Evolutionary conservation across 495 filamentous ascomycete species (phyloP).

Genomic region (Penicillium daleae): DNA sequence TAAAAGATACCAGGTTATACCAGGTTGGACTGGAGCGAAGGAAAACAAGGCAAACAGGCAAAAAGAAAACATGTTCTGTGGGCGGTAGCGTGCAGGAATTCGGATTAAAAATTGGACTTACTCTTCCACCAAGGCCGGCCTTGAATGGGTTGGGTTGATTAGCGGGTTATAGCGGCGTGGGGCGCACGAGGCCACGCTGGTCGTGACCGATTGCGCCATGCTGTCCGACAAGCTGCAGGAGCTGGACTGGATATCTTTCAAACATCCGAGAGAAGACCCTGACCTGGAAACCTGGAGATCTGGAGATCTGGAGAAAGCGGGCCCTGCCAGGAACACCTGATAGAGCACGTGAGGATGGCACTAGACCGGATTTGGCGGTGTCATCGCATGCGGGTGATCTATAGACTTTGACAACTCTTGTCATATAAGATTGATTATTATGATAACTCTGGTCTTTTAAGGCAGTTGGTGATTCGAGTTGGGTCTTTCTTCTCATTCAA

Average conservation of each 20-base stretch:
- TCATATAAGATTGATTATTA: too few species aligned
- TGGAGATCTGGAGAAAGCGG: slow-evolving; percentile 8
- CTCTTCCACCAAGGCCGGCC: slow-evolving; percentile 48
- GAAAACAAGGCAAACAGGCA: not conserved
- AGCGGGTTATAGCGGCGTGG: slow-evolving; percentile 42
- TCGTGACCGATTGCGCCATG: slow-evolving; percentile 21
- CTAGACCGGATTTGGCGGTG: slow-evolving; percentile 9
- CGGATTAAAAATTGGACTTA: slow-evolving; percentile 24
- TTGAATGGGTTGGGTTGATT: slow-evolving; percentile 39
- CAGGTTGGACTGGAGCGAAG: not conserved
- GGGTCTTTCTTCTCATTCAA: too few species aligned
- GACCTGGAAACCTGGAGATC: not conserved
- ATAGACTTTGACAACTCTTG: too few species aligned
- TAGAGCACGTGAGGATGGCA: slow-evolving; percentile 6
- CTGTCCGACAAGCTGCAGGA: not conserved
- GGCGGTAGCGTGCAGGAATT: not conserved
- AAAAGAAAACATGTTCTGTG: not conserved
- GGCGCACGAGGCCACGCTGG: slow-evolving; percentile 4
- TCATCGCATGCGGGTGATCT: slow-evolving; percentile 10
- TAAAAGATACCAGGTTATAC: not conserved
- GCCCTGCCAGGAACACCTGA: not conserved
- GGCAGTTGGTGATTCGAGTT: too few species aligned
- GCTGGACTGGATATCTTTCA: not conserved
- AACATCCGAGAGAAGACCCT: not conserved
- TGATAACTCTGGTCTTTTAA: too few species aligned